Percentiles rank a stretch among this genome's conserved stretches.
These are phyloP conservation scores for Heterobasidion occidentale DNA, from an alignment of 1,284 basidiomycete genomes.

Conservation along the genomic window DNA sequence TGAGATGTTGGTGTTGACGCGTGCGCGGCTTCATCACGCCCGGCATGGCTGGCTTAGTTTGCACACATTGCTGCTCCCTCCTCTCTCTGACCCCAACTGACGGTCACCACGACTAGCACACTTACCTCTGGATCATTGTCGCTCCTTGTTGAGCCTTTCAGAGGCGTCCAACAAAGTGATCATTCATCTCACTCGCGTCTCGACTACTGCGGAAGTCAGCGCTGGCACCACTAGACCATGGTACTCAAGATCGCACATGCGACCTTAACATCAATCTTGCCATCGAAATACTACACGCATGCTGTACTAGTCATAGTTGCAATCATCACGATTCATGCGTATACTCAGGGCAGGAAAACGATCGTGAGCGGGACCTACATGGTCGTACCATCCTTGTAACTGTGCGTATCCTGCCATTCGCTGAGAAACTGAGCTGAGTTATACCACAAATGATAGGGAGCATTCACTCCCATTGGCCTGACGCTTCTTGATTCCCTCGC, in stretches of 20 bases:
- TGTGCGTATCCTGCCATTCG: slow-evolving; percentile 25
- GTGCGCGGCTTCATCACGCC: too few species aligned
- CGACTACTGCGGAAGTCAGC: neutral
- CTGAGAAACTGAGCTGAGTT: neutral
- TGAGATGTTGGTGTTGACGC: too few species aligned
- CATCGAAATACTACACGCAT: slow-evolving; percentile 38
- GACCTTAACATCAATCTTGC: slow-evolving; percentile 19
- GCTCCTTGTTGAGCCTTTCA: too few species aligned
- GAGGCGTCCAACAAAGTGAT: too few species aligned
- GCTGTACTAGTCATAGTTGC: slow-evolving; percentile 33
- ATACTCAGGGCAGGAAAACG: slow-evolving; percentile 62
- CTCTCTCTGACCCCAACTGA: too few species aligned
- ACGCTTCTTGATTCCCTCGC: slow-evolving; percentile 59
- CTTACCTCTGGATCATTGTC: too few species aligned
- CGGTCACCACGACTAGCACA: too few species aligned
- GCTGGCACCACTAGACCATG: slow-evolving; percentile 16
- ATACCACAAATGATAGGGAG: slow-evolving; percentile 39
- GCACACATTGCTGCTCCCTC: too few species aligned
- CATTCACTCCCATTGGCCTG: slow-evolving; percentile 63
- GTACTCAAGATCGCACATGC: slow-evolving; percentile 25
- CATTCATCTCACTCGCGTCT: neutral
- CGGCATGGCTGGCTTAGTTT: too few species aligned
- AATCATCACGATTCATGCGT: slow-evolving; percentile 41
- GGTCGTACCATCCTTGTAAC: slow-evolving; percentile 63
- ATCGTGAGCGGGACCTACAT: slow-evolving; percentile 66